Evolutionary conservation across 2,329 filamentous ascomycete species (phyloP), one percentile per base, ranked within the genome.

Genomic region (Karstenula rhodostoma): DNA sequence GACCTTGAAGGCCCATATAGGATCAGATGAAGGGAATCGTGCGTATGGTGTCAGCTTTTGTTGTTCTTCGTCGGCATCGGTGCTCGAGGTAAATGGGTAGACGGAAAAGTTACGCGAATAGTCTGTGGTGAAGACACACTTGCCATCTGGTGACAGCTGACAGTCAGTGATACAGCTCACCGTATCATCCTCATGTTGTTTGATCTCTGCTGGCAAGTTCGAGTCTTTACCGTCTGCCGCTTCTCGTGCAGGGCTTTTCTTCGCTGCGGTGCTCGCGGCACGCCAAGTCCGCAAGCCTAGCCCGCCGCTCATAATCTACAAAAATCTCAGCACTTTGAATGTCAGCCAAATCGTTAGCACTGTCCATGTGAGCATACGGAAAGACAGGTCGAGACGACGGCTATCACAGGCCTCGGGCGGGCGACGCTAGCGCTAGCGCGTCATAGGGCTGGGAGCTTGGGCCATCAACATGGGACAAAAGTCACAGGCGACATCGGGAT

Each of bases 51-150:
- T 67, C 13, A 89, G 70, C 5, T 60, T 40, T 13, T 58, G 62
- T 25, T 61, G 53, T 8, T 29, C 33, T 4, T 55, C 19, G 23
- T 65, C 48, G 0, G 57, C 50, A 29, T 65, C 43, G 25, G 68
- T 57, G 44, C 59, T 57, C 9, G 59, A 58, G 27, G 62, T 43
- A 50, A 75, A 59, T 19, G 66, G 61, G 51, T 75, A 86, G 77
- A 88, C 69, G 7, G 87, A 79, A 68, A 84, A 87, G 0, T 82
- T 83, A 66, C 83, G 79, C n/a, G 86, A 78, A 58, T 77, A 81
- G 59, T 80, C 84, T 43, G 82, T 82, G 2, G 86, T 85, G 59
- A 89, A 70, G 25, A 89, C 70, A 23, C 81, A 83, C 1, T 84
- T 87, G 7, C 87, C 87, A 70, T 89, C 87, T 17, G 84, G 77